Base-by-base conservation (phyloP, 179 eudicot genomes). In the Carnegiea gigantea region DNA sequence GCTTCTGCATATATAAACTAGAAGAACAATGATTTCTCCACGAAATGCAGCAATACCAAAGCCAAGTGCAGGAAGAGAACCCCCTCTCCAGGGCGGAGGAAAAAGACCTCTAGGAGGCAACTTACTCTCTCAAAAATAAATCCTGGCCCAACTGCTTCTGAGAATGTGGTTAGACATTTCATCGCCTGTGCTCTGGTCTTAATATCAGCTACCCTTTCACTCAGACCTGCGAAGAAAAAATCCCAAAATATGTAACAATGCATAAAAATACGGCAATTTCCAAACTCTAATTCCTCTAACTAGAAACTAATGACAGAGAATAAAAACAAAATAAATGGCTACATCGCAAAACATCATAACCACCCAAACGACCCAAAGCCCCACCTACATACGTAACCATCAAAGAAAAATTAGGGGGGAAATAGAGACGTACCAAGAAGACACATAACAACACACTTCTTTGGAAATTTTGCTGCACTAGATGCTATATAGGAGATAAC, bases 121-220 rank as follows among this genome's bases (percentile, higher is more conserved):
- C 95, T 88, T 83, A 97, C 99, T 87, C 98, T 90, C 57, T 97
- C 99, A 85, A 95, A 93, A 85, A 97, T 87, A 74, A 97, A 95
- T 49, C 98, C 98, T 23, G 99, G 99, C 30, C 98, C 97, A 9
- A 90, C 98, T 54, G 98, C 95, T 85, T 97, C 99, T 76, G 92
- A 88, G 81, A 97, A 97, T 62, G 89, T 81, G 65, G 98, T 95
- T 46, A 97, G 90, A 83, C 99, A 93, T 87, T 93, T 97, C 97
- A 93, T 97, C 28, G 99, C 95, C 81, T 92, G 99, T 59, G 80
- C 89, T 75, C 99, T 90, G 36, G 97, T 95, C 90, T 97, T 97
- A 65, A 97, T 97, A 87, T 97, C 99, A 49, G 99, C 98, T 73
- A 97, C 99, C 83, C 98, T 89, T 90, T 97, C 98, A 86, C 93